Percentiles rank a stretch among this genome's conserved stretches.
Evolutionary conservation across 352 stramenopile species (phyloP).

Genomic region (Phytophthora quininea): DNA sequence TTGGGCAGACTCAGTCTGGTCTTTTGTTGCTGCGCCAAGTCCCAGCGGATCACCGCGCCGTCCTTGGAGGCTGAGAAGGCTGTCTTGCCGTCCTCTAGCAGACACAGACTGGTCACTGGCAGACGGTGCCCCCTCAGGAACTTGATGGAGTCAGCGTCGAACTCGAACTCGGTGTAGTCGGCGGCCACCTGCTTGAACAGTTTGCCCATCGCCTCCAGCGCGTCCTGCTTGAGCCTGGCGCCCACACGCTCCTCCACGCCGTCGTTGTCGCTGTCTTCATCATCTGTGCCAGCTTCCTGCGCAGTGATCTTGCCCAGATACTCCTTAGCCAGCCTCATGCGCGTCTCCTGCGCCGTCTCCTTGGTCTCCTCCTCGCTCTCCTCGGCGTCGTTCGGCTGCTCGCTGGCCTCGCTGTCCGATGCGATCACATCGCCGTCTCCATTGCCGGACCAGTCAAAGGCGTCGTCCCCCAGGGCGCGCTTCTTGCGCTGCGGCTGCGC

Average conservation of each 20-base stretch:
- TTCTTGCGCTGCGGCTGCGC: constrained; percentile 56
- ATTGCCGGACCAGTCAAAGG: constrained; percentile 80
- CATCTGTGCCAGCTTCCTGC: constrained; percentile 56
- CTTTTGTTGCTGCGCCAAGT: constrained; percentile 83
- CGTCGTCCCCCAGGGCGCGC: constrained; percentile 73
- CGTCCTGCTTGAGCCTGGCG: constrained; percentile 82
- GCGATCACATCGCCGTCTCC: constrained; percentile 64
- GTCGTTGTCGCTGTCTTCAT: constrained; percentile 52
- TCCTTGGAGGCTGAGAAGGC: constrained; percentile 94
- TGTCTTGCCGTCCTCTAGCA: constrained; percentile 88
- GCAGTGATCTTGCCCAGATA: constrained; percentile 86
- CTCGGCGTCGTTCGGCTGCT: constrained; percentile 31
- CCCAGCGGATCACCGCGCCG: constrained; percentile 91
- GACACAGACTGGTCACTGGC: constrained; percentile 88
- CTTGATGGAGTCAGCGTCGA: constrained; percentile 78
- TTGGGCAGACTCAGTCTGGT: constrained; percentile 62
- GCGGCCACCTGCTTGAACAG: constrained; percentile 87
- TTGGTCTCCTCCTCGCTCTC: constrained; percentile 66
- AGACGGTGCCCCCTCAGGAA: constrained; percentile 80
- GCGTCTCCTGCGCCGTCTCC: constrained; percentile 90
- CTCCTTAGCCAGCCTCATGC: constrained; percentile 87
- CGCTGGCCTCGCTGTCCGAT: constrained; percentile 74
- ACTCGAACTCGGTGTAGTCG: constrained; percentile 84
- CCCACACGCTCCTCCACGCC: constrained; percentile 78
- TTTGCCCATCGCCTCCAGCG: constrained; percentile 86